phyloP scores from a whole-genome alignment of 768 basidiomycete genomes.

The Tulasnella sp. region DNA sequence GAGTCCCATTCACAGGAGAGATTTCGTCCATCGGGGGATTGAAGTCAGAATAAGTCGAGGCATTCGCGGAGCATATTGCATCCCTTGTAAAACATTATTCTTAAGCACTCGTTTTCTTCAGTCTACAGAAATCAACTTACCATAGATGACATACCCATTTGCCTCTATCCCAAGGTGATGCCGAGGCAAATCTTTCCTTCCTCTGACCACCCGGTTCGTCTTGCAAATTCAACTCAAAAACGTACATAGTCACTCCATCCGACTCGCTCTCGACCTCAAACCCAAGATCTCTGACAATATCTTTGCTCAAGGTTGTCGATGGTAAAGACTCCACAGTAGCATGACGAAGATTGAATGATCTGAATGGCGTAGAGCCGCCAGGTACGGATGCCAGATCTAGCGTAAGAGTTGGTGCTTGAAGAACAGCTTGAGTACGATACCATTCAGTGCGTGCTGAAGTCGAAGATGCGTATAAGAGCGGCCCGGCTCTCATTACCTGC shows the following conservation, averaged over 20 bases:
- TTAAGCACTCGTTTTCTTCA: not conserved
- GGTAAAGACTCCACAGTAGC: conserved; percentile 9
- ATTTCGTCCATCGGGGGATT: not conserved
- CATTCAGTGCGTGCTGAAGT: not conserved
- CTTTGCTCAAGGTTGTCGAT: not conserved
- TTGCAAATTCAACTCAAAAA: conserved; percentile 8
- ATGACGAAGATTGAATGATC: conserved; percentile 3
- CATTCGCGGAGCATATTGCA: conserved; percentile 7
- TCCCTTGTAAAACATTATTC: conserved; percentile 9
- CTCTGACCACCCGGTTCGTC: not conserved
- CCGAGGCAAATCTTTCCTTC: conserved; percentile 10
- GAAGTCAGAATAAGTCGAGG: too few relatives aligned
- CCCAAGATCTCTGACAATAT: not conserved
- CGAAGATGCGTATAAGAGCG: conserved; percentile 5
- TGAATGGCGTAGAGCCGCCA: not conserved
- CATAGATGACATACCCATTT: conserved; percentile 14
- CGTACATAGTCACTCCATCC: conserved; percentile 5
- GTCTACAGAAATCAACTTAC: not conserved
- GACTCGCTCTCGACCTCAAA: not conserved
- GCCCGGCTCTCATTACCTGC: conserved; percentile 2
- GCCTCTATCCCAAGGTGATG: conserved; percentile 10
- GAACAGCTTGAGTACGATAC: conserved; percentile 7
- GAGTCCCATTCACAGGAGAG: not conserved
- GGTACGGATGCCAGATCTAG: not conserved
- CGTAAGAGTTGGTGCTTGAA: conserved; percentile 1